Percentiles rank a stretch among this genome's conserved stretches.
Evolutionary conservation across 2,329 filamentous ascomycete genomes (phyloP).

Genomic region (Massarina eburnea): DNA sequence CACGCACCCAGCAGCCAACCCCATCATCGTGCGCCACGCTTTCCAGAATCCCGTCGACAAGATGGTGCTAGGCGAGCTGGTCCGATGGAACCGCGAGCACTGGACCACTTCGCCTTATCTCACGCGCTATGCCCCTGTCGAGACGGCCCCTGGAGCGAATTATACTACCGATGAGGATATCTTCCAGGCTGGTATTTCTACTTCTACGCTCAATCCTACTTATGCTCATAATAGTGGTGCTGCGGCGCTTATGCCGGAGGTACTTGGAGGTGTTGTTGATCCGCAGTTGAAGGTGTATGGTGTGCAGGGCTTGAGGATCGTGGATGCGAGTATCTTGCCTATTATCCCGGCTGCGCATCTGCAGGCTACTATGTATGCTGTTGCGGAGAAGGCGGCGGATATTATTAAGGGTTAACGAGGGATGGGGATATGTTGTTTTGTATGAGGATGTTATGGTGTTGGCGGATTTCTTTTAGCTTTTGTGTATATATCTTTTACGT

Average conservation of each 20-base stretch:
- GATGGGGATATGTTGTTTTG: too few relatives aligned
- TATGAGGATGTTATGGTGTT: too few relatives aligned
- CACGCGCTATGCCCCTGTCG: conserved; percentile 31
- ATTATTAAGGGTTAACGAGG: conserved; percentile 23
- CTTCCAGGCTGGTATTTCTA: conserved; percentile 14
- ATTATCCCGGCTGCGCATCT: conserved; percentile 30
- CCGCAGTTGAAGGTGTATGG: conserved; percentile 28
- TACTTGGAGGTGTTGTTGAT: conserved; percentile 29
- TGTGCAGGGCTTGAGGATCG: conserved; percentile 28
- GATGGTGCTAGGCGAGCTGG: conserved; percentile 35
- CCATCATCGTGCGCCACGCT: conserved; percentile 38
- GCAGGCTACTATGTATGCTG: conserved; percentile 34
- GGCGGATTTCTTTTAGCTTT: too few relatives aligned
- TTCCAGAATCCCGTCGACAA: conserved; percentile 41
- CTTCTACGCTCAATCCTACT: conserved; percentile 4
- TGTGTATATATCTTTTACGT: too few relatives aligned
- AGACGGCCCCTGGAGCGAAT: conserved; percentile 26
- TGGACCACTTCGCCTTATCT: conserved; percentile 27
- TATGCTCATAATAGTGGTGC: conserved; percentile 12
- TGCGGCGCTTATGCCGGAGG: conserved; percentile 32
- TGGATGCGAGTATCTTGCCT: conserved; percentile 37
- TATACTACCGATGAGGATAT: conserved; percentile 20
- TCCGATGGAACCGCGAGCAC: conserved; percentile 40
- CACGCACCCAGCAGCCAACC: conserved; percentile 31
- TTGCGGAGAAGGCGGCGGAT: conserved; percentile 36